These are phyloP conservation scores for Larix kaempferi DNA, from an alignment of 75 land plant species.

Conservation along the genomic window DNA sequence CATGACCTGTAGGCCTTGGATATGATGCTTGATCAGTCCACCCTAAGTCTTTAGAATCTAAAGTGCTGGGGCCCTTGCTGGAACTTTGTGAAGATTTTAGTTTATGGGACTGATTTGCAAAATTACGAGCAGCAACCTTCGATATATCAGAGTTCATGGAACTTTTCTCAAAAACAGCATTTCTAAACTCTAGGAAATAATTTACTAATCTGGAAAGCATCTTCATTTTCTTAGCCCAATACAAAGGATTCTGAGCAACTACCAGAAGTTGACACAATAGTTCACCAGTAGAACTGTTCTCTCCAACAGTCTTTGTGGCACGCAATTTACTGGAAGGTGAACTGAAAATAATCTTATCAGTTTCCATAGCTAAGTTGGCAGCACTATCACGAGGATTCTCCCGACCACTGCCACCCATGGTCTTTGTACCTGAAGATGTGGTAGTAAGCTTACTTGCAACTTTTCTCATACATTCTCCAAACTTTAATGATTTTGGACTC, in stretches of 20 bases:
- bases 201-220: slow-evolving; percentile 3
- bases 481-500: slow-evolving; percentile 7
- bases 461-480: slow-evolving; percentile 10
- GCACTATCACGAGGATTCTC: not conserved
- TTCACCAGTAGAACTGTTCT: slow-evolving; percentile 22
- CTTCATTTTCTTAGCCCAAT: slow-evolving; percentile 11
- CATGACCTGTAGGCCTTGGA: not conserved
- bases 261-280: slow-evolving; percentile 38
- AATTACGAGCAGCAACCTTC: slow-evolving; percentile 1
- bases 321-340: slow-evolving; percentile 2
- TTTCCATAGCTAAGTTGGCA: not conserved
- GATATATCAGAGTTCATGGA: not conserved
- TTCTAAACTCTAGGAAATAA: slow-evolving; percentile 11
- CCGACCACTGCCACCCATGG: not conserved
- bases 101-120: not conserved
- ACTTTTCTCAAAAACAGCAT: slow-evolving; percentile 13
- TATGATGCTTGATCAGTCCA: not conserved
- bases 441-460: slow-evolving; percentile 12
- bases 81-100: not conserved
- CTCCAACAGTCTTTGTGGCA: not conserved
- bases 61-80: not conserved
- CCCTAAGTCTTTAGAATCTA: not conserved
- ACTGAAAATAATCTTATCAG: not conserved
- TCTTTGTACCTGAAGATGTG: not conserved
- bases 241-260: slow-evolving; percentile 37